Base-by-base conservation (phyloP, 2,329 filamentous ascomycete genomes). In the Xylaria sp. region DNA sequence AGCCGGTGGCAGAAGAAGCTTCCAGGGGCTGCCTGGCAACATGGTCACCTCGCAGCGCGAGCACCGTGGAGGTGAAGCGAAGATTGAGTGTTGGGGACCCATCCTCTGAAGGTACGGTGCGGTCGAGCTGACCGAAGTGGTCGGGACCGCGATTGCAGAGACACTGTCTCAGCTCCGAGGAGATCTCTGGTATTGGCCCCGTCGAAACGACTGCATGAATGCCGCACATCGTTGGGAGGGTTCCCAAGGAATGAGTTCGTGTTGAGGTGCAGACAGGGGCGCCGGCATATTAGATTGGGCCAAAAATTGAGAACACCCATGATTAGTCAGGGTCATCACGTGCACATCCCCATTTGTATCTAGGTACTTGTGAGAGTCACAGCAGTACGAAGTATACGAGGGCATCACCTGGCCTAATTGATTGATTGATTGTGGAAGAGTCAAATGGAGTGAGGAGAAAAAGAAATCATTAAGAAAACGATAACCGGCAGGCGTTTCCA, bases 1-100 rank as follows among this genome's bases (percentile, higher is more conserved):
- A 91, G 3, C 80, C 78, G 0, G 80, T 80, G 0, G 63, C 59
- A 2, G 68, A 37, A 60, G 88, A 82, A n/a, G n/a, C n/a, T 39
- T 81, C 71, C 3, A 96, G 81, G 1, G 94, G 94, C 70, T 97
- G 94, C 29, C 74, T 69, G 6, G 87, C 84, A 45, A 94, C 69
- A 57, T 83, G 77, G 45, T 85, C 81, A 21, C 93, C 93, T 63
- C 94, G 85, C n/a, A 99, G 78, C 3, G 92, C 87, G n/a, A 97
- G 82, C 0, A 99, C 93, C 0, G 92, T 95, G 6, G 93, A 94
- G 11, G 85, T 82, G 66, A 95, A 89, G 61, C 76, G 74, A 54
- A 79, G 64, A 22, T 68, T 68, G 18, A 63, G 49, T 45, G 53
- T 53, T 39, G 67, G 66, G 45, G 61, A 52, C 11, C 50, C 45